Evolutionary conservation across 2,329 filamentous ascomycete species (phyloP), one percentile per base, ranked within the genome.

Genomic region (Neonectria ditissima): DNA sequence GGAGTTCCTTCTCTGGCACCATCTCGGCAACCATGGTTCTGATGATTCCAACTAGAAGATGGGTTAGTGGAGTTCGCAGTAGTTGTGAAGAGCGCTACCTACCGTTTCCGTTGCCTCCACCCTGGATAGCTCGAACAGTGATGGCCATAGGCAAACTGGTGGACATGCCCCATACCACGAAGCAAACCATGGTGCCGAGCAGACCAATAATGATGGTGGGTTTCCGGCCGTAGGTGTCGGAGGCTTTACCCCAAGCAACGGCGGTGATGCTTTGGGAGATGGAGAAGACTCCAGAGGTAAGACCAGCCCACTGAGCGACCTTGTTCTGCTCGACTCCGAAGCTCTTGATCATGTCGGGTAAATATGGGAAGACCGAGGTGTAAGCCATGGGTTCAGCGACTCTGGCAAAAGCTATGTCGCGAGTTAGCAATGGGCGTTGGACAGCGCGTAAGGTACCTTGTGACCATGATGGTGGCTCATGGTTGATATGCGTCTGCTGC

Each of bases 11-110:
- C 77, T 96, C 89, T 0, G 93, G 92, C 2, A 97, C 94, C 85
- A 97, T 89, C 78, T 97, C 95, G 0, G 95, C 95, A 2, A 97
- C 94, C 81, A 96, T 93, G 16, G 93, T 97, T 68, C 94, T 83
- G 67, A 97, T 91, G 65, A 97, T 97, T 1, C 96, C 92, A n/a
- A 95, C 91, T 89, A 43, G 14, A 24, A 6, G 34, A n/a, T 47
- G n/a, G 14, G 55, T 65, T 26, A 67, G 55, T n/a, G 11, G 13
- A 7, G 43, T 55, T 9, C 61, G 62, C 39, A 26, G 61, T 34
- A 7, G n/a, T 24, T 3, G 16, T n/a, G 1, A 34, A 13, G 2
- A 20, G 14, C 13, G 16, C 11, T 14, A 77, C 80, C 32, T 74
- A 89, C 87, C 87, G 75, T 97, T 98, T 57, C 95, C 96, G 75